These are phyloP conservation scores for Solanum chiquidenum DNA, from an alignment of 257 asterid species.

Conservation along the genomic window DNA sequence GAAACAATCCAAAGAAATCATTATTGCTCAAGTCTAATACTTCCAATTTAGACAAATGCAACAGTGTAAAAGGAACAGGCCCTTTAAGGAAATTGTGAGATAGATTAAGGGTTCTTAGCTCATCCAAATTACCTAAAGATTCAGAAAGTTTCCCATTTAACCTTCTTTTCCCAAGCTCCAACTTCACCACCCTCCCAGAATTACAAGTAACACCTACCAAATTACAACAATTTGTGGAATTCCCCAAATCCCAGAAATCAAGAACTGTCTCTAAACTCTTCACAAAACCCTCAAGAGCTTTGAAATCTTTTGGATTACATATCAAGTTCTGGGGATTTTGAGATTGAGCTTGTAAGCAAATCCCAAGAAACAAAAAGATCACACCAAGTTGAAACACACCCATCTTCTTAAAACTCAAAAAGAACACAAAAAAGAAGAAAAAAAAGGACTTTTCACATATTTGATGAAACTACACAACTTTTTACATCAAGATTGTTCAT, in stretches of 20 bases:
- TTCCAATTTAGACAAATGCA: conserved; percentile 42
- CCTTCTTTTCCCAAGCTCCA: conserved; percentile 41
- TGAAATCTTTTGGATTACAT: conserved; percentile 46
- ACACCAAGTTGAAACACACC: conserved; percentile 15
- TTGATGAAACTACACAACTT: not conserved
- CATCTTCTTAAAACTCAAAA: conserved; percentile 16
- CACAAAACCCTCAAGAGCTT: conserved; percentile 33
- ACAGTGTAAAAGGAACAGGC: conserved; percentile 38
- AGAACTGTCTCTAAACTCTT: conserved; percentile 22
- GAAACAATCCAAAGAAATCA: conserved; percentile 33
- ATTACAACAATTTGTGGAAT: conserved; percentile 46
- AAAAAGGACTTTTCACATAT: not conserved
- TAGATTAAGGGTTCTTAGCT: conserved; percentile 56
- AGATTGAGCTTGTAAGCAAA: conserved; percentile 15
- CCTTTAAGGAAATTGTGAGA: conserved; percentile 49
- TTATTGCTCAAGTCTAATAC: conserved; percentile 54
- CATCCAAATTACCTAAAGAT: conserved; percentile 45
- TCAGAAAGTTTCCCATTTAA: conserved; percentile 39
- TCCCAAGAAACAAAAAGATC: conserved; percentile 14
- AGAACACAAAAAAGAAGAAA: not conserved
- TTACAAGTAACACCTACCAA: conserved; percentile 60
- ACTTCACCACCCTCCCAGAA: conserved; percentile 36
- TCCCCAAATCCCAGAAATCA: conserved; percentile 37
- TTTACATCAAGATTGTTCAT: not conserved
- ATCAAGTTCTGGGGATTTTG: conserved; percentile 28